Evolutionary conservation across 2,329 filamentous ascomycete genomes (phyloP), one percentile per base, ranked within the genome.

Genomic region (Fusarium longipes): DNA sequence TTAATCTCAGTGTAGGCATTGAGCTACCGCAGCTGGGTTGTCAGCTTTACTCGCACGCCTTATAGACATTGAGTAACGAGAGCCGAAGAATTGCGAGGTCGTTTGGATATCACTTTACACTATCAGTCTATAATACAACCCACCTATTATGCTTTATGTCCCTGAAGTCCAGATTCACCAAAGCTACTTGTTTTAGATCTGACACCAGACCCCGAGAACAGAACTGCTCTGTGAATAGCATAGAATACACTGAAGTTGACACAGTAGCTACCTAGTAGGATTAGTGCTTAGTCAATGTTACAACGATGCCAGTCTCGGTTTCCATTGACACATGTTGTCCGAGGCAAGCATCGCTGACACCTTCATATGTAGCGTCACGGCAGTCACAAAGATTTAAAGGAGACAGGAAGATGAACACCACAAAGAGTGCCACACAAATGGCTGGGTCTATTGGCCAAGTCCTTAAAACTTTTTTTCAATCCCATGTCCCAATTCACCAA

Each of bases 391-490:
- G 5, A 14, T 29, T 29, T 27, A 10, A 14, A 15, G 32, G 11
- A 49, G 32, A 50, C 20, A 51, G 22, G 20, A 36, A 33, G 38
- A 60, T 67, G 45, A 72, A 73, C 70, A 73, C 70, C 70, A 70
- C 66, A 70, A 72, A 66, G 70, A 67, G 68, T 73, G 71, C 71
- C 71, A 73, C 71, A 73, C 69, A 73, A 71, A 75, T 72, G 75
- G 72, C 69, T 72, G 66, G 71, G 65, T 71, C 43, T 72, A 73
- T 73, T 75, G 68, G 73, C 65, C 70, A 67, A 74, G 70, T 73
- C 65, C 62, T 70, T 53, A 18, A 60, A 71, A 64, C 60, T 67
- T 72, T 73, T 70, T 49, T 53, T 57, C 22, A 22, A 59, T 62
- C 40, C 65, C 70, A 66, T 65, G 66, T 72, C 66, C 72, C 70